These are phyloP conservation scores for Sequoia sempervirens DNA, from an alignment of 75 land plant species.

Conservation along the genomic window DNA sequence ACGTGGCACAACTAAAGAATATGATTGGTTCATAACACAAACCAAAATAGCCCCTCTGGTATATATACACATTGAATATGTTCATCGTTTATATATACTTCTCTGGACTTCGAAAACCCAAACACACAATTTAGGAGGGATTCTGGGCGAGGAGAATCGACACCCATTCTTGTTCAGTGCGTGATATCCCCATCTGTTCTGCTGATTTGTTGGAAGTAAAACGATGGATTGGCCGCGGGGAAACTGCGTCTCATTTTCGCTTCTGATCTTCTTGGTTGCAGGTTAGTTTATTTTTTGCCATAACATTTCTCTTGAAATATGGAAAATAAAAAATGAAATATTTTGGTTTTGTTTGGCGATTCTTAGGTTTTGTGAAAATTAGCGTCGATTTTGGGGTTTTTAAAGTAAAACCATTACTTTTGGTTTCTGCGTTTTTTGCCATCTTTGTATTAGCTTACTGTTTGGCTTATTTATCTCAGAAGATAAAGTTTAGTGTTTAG, in stretches of 20 bases:
- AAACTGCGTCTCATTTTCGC: background rate
- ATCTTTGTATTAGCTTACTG: background rate
- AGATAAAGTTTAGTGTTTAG: background rate
- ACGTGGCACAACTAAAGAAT: slow-evolving; percentile 3
- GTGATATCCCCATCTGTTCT: background rate
- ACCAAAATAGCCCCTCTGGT: background rate
- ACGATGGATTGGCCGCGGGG: background rate
- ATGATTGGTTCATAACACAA: background rate
- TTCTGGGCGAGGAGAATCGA: background rate
- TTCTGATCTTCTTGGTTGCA: slow-evolving; percentile 5
- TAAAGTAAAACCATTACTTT: background rate
- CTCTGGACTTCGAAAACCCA: background rate
- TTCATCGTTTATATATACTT: background rate
- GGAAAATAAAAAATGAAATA: background rate
- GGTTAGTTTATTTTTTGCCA: background rate
- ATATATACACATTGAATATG: background rate
- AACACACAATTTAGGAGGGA: background rate
- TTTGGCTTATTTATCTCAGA: no score
- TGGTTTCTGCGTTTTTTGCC: background rate
- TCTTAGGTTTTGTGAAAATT: background rate
- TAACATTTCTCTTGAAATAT: background rate
- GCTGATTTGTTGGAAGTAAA: background rate
- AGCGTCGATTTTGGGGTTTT: background rate
- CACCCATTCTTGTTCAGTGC: no score
- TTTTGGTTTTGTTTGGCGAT: background rate